Evolutionary conservation across 805 yeast species (phyloP).

Genomic region (Metschnikowia bowlesiae): DNA sequence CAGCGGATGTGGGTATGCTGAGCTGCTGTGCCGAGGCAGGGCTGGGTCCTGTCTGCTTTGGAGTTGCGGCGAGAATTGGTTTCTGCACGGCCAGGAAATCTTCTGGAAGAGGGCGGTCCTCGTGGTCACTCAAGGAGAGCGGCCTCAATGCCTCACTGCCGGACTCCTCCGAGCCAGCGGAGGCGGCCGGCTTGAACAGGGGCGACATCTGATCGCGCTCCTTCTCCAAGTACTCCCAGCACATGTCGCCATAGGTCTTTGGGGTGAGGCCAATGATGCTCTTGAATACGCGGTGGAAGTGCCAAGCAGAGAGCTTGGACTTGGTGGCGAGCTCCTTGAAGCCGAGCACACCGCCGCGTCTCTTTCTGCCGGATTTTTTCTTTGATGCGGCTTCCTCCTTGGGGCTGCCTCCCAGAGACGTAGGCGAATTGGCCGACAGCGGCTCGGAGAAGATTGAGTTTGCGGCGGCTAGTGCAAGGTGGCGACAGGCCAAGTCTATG

Average conservation of each 20-base stretch:
- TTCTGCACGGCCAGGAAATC: too few species aligned
- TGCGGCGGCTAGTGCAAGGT: conserved; percentile 77
- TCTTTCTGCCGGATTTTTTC: conserved; percentile 31
- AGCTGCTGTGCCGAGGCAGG: too few species aligned
- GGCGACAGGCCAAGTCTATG: conserved; percentile 77
- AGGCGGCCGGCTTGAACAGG: neutral
- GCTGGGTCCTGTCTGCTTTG: too few species aligned
- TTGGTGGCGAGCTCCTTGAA: conserved; percentile 86
- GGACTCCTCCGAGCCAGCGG: conserved; percentile 3
- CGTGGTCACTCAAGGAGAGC: neutral
- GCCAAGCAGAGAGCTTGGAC: conserved; percentile 85
- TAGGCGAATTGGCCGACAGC: conserved; percentile 10
- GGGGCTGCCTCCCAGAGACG: conserved; percentile 17
- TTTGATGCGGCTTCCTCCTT: conserved; percentile 14
- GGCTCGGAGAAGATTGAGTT: conserved; percentile 27
- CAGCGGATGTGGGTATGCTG: too few species aligned
- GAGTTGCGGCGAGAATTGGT: too few species aligned
- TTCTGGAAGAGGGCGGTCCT: neutral
- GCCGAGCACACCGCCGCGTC: conserved; percentile 76
- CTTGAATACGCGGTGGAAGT: conserved; percentile 86
- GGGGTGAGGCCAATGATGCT: conserved; percentile 84
- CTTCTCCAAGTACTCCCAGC: conserved; percentile 55
- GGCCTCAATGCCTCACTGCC: neutral
- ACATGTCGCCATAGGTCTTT: conserved; percentile 81
- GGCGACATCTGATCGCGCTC: conserved; percentile 10